Percentiles rank a stretch among this genome's conserved stretches.
phyloP scores from a whole-genome alignment of 2,329 filamentous ascomycete genomes.

The Allantophomopsis lycopodina region DNA sequence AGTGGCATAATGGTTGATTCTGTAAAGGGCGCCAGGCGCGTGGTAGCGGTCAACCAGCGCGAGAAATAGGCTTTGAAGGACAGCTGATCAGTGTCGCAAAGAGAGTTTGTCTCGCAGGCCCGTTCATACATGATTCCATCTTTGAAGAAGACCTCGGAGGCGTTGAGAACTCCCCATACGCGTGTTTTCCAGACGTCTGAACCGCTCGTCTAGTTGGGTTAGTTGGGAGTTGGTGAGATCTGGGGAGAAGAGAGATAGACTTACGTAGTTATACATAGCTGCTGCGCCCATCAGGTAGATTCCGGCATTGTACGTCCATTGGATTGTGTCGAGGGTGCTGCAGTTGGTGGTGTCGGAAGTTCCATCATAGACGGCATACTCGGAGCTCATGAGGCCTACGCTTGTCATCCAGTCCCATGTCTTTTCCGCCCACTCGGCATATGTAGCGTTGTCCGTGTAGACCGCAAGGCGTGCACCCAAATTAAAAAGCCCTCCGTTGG shows the following conservation, averaged over 20 bases:
- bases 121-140: slow-evolving; percentile 34
- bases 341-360: slow-evolving; percentile 40
- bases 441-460: slow-evolving; percentile 62
- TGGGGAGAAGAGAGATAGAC: slow-evolving; percentile 4
- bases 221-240: not conserved
- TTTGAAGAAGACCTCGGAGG: slow-evolving; percentile 16
- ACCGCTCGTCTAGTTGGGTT: slow-evolving; percentile 23
- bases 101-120: slow-evolving; percentile 49
- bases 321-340: slow-evolving; percentile 38
- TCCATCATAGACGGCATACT: slow-evolving; percentile 42
- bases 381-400: slow-evolving; percentile 42
- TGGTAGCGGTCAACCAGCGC: slow-evolving; percentile 42
- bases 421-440: slow-evolving; percentile 59
- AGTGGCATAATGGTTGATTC: slow-evolving; percentile 32
- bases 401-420: slow-evolving; percentile 53
- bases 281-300: slow-evolving; percentile 43
- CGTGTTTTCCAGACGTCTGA: slow-evolving; percentile 19
- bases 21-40: slow-evolving; percentile 43
- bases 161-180: slow-evolving; percentile 18
- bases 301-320: slow-evolving; percentile 55
- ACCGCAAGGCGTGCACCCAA: slow-evolving; percentile 50
- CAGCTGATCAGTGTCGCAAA: slow-evolving; percentile 43
- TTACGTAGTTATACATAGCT: slow-evolving; percentile 30
- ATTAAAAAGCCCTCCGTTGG: slow-evolving; percentile 42
- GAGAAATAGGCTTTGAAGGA: slow-evolving; percentile 52